Percentiles rank a stretch among this genome's conserved stretches.
phyloP scores from a whole-genome alignment of 805 yeast genomes.

The Candida takata region DNA sequence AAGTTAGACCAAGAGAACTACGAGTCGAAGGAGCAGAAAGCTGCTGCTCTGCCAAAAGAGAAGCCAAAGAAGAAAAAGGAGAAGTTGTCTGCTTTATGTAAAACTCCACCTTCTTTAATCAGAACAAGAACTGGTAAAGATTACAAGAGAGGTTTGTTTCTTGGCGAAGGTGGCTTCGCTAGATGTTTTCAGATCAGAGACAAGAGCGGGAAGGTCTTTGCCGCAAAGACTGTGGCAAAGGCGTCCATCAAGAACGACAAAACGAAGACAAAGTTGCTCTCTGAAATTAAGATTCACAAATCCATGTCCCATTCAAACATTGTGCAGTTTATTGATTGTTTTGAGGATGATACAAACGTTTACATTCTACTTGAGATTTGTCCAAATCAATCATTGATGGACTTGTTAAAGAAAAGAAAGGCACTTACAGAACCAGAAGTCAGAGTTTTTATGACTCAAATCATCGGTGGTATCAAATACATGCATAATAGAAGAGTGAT shows the following conservation, averaged over 20 bases:
- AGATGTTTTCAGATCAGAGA: slow-evolving; percentile 96
- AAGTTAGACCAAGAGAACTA: slow-evolving; percentile 13
- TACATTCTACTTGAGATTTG: slow-evolving; percentile 92
- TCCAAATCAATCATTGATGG: slow-evolving; percentile 92
- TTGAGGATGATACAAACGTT: slow-evolving; percentile 93
- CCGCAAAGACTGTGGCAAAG: slow-evolving; percentile 97
- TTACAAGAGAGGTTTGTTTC: slow-evolving; percentile 80
- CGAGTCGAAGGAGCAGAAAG: slow-evolving; percentile 10
- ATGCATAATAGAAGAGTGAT: slow-evolving; percentile 88
- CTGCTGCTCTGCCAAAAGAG: slow-evolving; percentile 21
- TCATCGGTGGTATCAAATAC: slow-evolving; percentile 89
- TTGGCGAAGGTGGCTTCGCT: slow-evolving; percentile 99
- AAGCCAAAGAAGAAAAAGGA: slow-evolving; percentile 72
- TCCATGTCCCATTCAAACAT: slow-evolving; percentile 82
- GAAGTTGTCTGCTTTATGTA: slow-evolving; percentile 83
- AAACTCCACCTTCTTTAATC: slow-evolving; percentile 93
- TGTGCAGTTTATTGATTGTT: slow-evolving; percentile 91
- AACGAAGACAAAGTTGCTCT: slow-evolving; percentile 73
- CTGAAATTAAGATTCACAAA: slow-evolving; percentile 94
- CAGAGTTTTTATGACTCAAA: slow-evolving; percentile 81
- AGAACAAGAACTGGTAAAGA: slow-evolving; percentile 82
- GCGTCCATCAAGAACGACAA: slow-evolving; percentile 87
- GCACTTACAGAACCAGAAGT: slow-evolving; percentile 88
- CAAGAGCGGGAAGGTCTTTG: slow-evolving; percentile 77
- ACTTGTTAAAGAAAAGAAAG: slow-evolving; percentile 77